phyloP scores from a whole-genome alignment of 2,329 filamentous ascomycete genomes.

The Bipolaris cookei region DNA sequence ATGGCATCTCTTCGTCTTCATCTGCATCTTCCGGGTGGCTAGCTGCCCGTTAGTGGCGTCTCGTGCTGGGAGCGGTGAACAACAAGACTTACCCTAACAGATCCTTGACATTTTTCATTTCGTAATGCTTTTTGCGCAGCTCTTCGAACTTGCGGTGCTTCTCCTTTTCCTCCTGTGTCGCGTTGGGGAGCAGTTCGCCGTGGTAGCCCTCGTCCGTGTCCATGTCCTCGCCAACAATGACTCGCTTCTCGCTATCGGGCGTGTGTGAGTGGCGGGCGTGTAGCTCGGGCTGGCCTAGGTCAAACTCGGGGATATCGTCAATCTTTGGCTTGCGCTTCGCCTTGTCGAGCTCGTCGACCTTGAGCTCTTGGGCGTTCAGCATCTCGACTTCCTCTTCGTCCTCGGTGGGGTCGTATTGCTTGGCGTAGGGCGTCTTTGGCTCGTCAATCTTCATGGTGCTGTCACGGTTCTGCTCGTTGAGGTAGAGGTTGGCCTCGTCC shows the following conservation, averaged over 20 bases:
- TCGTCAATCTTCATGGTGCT: constrained; percentile 99
- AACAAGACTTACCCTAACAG: constrained; percentile 69
- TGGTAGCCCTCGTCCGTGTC: constrained; percentile 55
- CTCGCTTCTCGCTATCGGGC: constrained; percentile 70
- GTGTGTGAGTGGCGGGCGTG: constrained; percentile 49
- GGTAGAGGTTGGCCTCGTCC: constrained; percentile 97
- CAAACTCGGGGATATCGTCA: constrained; percentile 89
- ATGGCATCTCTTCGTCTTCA: constrained; percentile 17
- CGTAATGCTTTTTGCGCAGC: constrained; percentile 94
- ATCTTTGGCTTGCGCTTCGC: constrained; percentile 56
- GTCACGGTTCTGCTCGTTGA: constrained; percentile 93
- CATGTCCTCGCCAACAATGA: constrained; percentile 71
- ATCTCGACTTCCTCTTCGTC: constrained; percentile 75
- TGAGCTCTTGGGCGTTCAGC: constrained; percentile 72
- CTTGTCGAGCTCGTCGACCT: constrained; percentile 72
- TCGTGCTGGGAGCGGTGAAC: too few species aligned
- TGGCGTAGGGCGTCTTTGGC: constrained; percentile 95
- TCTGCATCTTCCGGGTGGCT: constrained; percentile 14
- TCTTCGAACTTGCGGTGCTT: constrained; percentile 93
- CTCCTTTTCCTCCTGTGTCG: constrained; percentile 74
- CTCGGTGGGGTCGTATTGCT: constrained; percentile 86
- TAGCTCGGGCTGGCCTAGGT: constrained; percentile 86
- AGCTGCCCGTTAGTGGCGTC: background rate
- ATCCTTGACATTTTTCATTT: constrained; percentile 94
- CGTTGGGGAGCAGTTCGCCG: constrained; percentile 63